Conservation (phyloP, 2,329 filamentous ascomycete species). For the Sporothrix euskadiensis region DNA sequence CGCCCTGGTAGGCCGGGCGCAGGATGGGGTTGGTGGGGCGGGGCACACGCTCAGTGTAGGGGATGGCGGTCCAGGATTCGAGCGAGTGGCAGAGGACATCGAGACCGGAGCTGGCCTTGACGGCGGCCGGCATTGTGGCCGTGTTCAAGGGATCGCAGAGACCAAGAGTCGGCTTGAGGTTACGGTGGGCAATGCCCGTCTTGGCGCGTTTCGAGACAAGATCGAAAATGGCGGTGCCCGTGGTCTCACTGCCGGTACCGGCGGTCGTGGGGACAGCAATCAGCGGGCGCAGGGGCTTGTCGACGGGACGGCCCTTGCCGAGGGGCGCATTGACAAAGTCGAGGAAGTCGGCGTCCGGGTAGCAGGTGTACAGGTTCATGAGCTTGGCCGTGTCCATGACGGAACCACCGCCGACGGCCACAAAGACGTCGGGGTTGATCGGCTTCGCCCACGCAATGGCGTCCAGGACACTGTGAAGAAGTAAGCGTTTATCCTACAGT, state of each 20-base stretch:
- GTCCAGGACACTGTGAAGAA: constrained; percentile 67
- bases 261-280: constrained; percentile 84
- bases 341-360: constrained; percentile 88
- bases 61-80: constrained; percentile 97
- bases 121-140: constrained; percentile 89
- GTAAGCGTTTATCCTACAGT: too few relatives aligned
- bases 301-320: constrained; percentile 77
- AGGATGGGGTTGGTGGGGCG: constrained; percentile 86
- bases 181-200: constrained; percentile 92
- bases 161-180: constrained; percentile 90
- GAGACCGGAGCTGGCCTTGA: constrained; percentile 86
- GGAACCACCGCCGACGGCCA: constrained; percentile 88
- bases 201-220: constrained; percentile 86
- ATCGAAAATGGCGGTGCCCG: constrained; percentile 97
- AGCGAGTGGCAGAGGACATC: constrained; percentile 95
- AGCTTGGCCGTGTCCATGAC: constrained; percentile 98
- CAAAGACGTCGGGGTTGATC: constrained; percentile 80
- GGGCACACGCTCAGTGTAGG: constrained; percentile 81
- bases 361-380: constrained; percentile 94
- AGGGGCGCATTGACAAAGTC: constrained; percentile 97
- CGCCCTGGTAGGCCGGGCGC: constrained; percentile 91
- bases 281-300: constrained; percentile 69
- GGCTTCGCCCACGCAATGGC: constrained; percentile 85
- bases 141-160: constrained; percentile 88
- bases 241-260: constrained; percentile 89